Base-by-base conservation (phyloP, 2,329 filamentous ascomycete species). In the Emmonsiellopsis sp. region DNA sequence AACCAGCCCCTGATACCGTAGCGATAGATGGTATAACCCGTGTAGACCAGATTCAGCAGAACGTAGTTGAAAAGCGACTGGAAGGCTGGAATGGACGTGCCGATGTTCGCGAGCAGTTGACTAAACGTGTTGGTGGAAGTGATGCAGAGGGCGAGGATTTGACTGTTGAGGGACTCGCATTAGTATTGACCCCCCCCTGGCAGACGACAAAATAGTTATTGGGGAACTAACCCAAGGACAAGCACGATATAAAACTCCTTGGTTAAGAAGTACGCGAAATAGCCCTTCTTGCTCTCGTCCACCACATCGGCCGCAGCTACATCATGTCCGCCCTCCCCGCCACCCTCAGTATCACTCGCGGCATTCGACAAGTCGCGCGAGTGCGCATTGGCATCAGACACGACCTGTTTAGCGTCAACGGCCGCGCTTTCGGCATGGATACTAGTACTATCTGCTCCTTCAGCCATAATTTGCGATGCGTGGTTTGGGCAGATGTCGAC, bases 41-140 rank as follows among this genome's bases (percentile, higher is more conserved):
- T 86, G 76, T 94, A 98, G 66, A 96, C 81, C 55, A 89, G 53
- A 57, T 85, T 85, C 59, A 98, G 80, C 49, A 96, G 73, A 43
- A 90, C 79, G 72, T 98, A 98, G 73, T 93, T 95, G 79, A 96
- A 94, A 64, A 97, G 81, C 32, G 88, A 89, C 74, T 98, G 93
- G 76, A 97, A 95, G 53, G 93, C 89, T 7, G 93, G 93, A 61
- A 97, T 94, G 57, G 82, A 89, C 60, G 86, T 91, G 49, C 83
- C 80, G 58, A 80, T 71, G 5, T 73, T 70, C 54, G 78, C 78
- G 32, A 98, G 82, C 53, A 96, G 81, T 30, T 80, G 82, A 38
- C 86, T 88, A 66, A 97, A 89, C 47, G 93, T 97, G 76, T 94
- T 95, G 50, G 91, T 96, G 32, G 82, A 84, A 1, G 91, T 96